Evolutionary conservation across 257 asterid genomes (phyloP).

Genomic region (Solanum gandarillasii): DNA sequence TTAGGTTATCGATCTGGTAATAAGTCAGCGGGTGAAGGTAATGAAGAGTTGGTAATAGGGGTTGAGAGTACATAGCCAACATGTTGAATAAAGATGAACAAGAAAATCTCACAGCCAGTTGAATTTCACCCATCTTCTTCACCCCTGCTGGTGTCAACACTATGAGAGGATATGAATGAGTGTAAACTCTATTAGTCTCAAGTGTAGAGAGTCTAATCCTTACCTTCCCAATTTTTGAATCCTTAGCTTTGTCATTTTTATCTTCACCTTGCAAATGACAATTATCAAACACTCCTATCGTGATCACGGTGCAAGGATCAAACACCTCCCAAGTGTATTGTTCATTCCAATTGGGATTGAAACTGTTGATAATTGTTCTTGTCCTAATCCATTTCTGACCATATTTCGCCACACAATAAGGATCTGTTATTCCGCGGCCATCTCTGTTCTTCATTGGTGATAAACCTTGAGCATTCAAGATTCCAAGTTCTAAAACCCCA

Average conservation of each 20-base stretch:
- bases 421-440: constrained; percentile 60
- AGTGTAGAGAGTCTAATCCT: constrained; percentile 65
- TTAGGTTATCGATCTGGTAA: constrained; percentile 50
- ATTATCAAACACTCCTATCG: constrained; percentile 70
- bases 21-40: constrained; percentile 57
- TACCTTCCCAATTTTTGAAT: constrained; percentile 70
- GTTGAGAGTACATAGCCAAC: constrained; percentile 44
- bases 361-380: constrained; percentile 47
- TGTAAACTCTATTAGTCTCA: constrained; percentile 60
- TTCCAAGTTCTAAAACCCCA: constrained; percentile 79
- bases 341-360: constrained; percentile 78
- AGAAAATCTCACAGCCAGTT: constrained; percentile 71
- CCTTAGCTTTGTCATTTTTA: constrained; percentile 26
- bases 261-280: constrained; percentile 55
- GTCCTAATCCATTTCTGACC: constrained; percentile 96
- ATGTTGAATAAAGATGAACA: constrained; percentile 48
- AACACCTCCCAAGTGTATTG: constrained; percentile 91
- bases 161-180: constrained; percentile 69
- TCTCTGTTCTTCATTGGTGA: constrained; percentile 51
- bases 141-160: constrained; percentile 60
- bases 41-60: constrained; percentile 55
- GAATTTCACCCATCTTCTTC: constrained; percentile 79
- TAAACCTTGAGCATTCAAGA: constrained; percentile 68
- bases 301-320: constrained; percentile 82
- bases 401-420: constrained; percentile 88